Conservation (phyloP, 306 rosid genomes). For the Prunus armeniaca region DNA sequence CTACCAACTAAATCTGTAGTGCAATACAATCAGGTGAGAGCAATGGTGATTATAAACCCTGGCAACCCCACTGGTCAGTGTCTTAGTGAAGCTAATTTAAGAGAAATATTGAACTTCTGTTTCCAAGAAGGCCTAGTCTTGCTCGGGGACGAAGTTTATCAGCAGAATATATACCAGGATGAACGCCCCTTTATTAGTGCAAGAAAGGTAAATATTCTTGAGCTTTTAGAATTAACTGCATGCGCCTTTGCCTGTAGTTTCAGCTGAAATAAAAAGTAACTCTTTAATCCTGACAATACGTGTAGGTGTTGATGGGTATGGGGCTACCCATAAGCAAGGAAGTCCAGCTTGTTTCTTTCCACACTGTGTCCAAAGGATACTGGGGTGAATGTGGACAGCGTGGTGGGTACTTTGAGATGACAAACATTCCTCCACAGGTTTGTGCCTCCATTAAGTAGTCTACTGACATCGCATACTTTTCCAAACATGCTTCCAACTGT, state of each 20-base stretch:
- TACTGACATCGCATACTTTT: slow-evolving; percentile 11
- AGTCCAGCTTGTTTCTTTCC: slow-evolving; percentile 86
- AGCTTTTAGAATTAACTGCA: slow-evolving; percentile 13
- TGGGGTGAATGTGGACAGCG: slow-evolving; percentile 99
- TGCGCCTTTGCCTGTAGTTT: slow-evolving; percentile 17
- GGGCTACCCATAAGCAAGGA: slow-evolving; percentile 89
- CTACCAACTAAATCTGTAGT: slow-evolving; percentile 7
- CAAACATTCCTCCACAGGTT: slow-evolving; percentile 93
- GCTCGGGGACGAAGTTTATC: slow-evolving; percentile 99
- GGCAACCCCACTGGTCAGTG: slow-evolving; percentile 99
- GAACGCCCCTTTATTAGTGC: slow-evolving; percentile 92
- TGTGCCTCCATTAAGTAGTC: slow-evolving; percentile 23
- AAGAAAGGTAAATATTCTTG: slow-evolving; percentile 53
- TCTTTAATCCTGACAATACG: slow-evolving; percentile 15
- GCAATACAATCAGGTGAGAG: slow-evolving; percentile 71
- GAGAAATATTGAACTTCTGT: slow-evolving; percentile 74
- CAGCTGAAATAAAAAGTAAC: slow-evolving; percentile 1
- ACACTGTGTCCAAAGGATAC: slow-evolving; percentile 92
- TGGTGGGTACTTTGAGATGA: slow-evolving; percentile 99
- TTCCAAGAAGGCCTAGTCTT: slow-evolving; percentile 72
- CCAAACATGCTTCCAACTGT: too few species aligned
- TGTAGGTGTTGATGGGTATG: slow-evolving; percentile 76
- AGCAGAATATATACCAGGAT: slow-evolving; percentile 92
- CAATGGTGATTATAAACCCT: slow-evolving; percentile 99
- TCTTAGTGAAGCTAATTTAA: slow-evolving; percentile 77